Percentiles rank a stretch among this genome's conserved stretches.
phyloP scores from a whole-genome alignment of 1,284 basidiomycete species.

The Porogramme epimiltina region DNA sequence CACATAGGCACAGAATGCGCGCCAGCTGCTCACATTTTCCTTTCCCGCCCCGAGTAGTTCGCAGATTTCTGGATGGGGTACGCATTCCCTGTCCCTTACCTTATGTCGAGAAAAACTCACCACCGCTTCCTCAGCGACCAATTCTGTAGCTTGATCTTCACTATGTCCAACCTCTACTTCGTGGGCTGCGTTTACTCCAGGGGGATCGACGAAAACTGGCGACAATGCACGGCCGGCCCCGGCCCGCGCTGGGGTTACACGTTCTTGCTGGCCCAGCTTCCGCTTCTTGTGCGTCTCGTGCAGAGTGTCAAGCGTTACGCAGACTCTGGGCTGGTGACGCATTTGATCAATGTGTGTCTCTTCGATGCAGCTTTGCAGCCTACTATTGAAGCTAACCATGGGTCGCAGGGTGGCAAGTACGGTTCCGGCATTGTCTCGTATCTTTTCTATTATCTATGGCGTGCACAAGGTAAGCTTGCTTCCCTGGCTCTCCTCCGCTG shows the following conservation, averaged over 20 bases:
- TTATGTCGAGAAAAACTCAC: constrained; percentile 24
- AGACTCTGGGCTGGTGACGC: constrained; percentile 74
- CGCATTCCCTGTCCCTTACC: constrained; percentile 18
- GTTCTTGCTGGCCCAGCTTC: constrained; percentile 58
- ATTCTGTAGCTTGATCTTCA: constrained; percentile 76
- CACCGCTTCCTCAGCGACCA: constrained; percentile 84
- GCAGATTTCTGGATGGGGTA: constrained; percentile 85
- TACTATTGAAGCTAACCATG: background rate
- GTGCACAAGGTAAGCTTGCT: constrained; percentile 50
- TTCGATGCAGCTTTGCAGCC: background rate
- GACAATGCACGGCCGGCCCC: constrained; percentile 34
- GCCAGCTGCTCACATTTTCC: background rate
- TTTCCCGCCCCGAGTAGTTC: constrained; percentile 51
- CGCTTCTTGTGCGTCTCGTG: constrained; percentile 73
- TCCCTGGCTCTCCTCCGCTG: background rate
- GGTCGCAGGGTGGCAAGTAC: constrained; percentile 86
- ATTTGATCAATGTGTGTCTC: constrained; percentile 73
- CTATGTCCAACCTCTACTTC: constrained; percentile 73
- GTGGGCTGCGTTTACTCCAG: constrained; percentile 69
- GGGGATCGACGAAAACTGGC: constrained; percentile 54
- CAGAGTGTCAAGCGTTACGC: constrained; percentile 88
- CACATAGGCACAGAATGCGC: background rate
- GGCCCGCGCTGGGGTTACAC: constrained; percentile 60
- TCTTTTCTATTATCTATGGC: constrained; percentile 75
- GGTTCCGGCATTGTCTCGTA: constrained; percentile 63